These are phyloP conservation scores for Aspergillus sp. DNA, from an alignment of 2,329 filamentous ascomycete species.

Conservation along the genomic window DNA sequence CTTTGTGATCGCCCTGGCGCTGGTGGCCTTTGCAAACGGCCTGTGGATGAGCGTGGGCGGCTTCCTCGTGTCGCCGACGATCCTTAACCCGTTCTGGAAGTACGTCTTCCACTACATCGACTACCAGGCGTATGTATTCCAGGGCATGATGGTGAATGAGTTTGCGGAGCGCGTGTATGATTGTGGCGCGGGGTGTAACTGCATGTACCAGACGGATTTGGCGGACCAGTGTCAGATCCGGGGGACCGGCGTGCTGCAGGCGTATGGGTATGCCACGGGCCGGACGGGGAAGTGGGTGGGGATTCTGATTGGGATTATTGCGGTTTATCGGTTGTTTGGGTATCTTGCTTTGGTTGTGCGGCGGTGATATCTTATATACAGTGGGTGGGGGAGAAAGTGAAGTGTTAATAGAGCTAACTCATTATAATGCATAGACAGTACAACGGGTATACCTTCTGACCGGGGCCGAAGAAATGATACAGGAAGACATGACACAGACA, in stretches of 20 bases:
- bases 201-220: slow-evolving; percentile 68
- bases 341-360: slow-evolving; percentile 56
- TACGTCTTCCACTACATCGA: slow-evolving; percentile 89
- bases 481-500: no score
- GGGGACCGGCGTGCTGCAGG: slow-evolving; percentile 66
- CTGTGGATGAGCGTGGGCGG: slow-evolving; percentile 87
- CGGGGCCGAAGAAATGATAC: no score
- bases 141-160: slow-evolving; percentile 93
- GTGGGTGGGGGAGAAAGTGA: no score
- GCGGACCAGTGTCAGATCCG: slow-evolving; percentile 66
- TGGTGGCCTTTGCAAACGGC: slow-evolving; percentile 82
- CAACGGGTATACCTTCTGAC: no score
- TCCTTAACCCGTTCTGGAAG: slow-evolving; percentile 79
- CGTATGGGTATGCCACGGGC: slow-evolving; percentile 67
- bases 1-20: slow-evolving; percentile 76
- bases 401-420: no score
- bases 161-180: slow-evolving; percentile 65
- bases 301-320: slow-evolving; percentile 73
- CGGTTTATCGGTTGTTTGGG: slow-evolving; percentile 68
- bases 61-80: slow-evolving; percentile 71
- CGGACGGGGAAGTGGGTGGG: slow-evolving; percentile 69
- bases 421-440: no score
- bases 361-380: neutral
- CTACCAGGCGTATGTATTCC: slow-evolving; percentile 82
- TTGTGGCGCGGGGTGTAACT: slow-evolving; percentile 61